Evolutionary conservation across 106 monocot species (phyloP), one percentile per base, ranked within the genome.

Genomic region (Posidonia australis): DNA sequence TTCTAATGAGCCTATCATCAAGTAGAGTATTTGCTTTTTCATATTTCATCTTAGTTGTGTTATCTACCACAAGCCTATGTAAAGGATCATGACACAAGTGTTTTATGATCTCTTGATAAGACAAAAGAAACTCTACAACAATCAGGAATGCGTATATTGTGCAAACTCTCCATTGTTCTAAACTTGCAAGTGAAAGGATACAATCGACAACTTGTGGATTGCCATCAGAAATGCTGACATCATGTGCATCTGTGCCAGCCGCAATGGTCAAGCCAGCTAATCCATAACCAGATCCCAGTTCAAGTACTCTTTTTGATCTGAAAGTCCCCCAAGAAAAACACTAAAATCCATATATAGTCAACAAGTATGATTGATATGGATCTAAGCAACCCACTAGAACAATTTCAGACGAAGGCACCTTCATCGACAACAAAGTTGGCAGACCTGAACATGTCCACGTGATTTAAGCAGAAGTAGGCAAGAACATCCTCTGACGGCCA

Each of bases 251-350:
- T 22, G 93, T 82, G 61, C 73, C 67, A 70, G 77, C 79, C 17
- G 89, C 93, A 70, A 94, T 82, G 54, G 76, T 75, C 62, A 94
- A 78, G 64, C 89, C 89, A 63, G 93, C 86, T 77, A 94, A 84
- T 48, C 93, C 93, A 70, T 90, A 94, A 45, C 93, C 93, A 52
- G 93, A 79, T 54, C 93, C 93, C 68, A 94, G 85, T 64, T 94
- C 93, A 59, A 94, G 78, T 27, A 90, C 80, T 67, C 78, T 84
- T 80, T 94, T 94, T 49, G 63, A 84, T 75, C 93, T 89, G 59
- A 64, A 62, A 58, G 31, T 32, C 61, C 46, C 2, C 32, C 21
- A 51, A 61, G 5, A 54, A 54, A 17, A 47, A 44, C 28, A 31
- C 14, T 53, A 41, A 66, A 9, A n/a, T n/a, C 47, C 30, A 48